These are phyloP conservation scores for sunflower (Helianthus annuus) DNA, from an alignment of 129 eudicot species.

Conservation along the genomic window HanXRQr2.0-SUNRISE NC_035445.2:4841465-4841964, in stretches of 20 bases:
- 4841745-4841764: neutral
- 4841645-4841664: neutral
- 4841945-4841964: neutral
- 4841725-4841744: neutral
- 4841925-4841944: neutral
- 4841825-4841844: neutral
- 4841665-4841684: neutral
- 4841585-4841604: neutral
- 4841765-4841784: neutral
- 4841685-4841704: neutral
- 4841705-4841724: neutral
- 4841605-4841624: neutral
- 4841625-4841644: neutral
- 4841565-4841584: neutral
- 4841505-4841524: neutral
- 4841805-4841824: neutral
- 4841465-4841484: neutral
- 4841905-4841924: neutral
- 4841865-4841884: neutral
- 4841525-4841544: neutral
- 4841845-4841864: neutral
- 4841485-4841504: neutral
- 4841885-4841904: neutral
- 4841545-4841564: neutral
- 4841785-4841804: neutral